Evolutionary conservation across 2,329 filamentous ascomycete genomes (phyloP).

Genomic region (Alternaria sp.): DNA sequence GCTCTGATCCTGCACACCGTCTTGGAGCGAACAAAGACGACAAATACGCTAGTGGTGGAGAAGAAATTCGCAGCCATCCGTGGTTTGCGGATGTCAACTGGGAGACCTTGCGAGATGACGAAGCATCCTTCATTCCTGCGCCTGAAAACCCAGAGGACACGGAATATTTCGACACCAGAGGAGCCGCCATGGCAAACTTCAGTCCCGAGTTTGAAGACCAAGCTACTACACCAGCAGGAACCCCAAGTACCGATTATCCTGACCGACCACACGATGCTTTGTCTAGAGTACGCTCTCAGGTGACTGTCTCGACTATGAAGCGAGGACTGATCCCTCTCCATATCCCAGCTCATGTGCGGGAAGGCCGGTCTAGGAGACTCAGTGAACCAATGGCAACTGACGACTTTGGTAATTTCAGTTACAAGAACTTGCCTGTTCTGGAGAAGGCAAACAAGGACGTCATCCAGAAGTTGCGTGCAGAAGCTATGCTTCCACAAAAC

Average conservation of each 20-base stretch:
- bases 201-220: constrained; percentile 94
- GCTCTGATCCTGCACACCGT: constrained; percentile 79
- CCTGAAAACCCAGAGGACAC: constrained; percentile 96
- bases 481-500: constrained; percentile 77
- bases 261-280: constrained; percentile 95
- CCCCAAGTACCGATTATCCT: constrained; percentile 76
- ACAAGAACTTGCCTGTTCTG: constrained; percentile 95
- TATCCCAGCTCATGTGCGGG: constrained; percentile 94
- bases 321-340: constrained; percentile 93
- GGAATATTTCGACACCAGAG: constrained; percentile 93
- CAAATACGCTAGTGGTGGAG: constrained; percentile 81
- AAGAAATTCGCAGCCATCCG: constrained; percentile 85
- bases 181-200: constrained; percentile 90
- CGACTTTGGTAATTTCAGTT: constrained; percentile 95
- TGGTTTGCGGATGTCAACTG: constrained; percentile 92
- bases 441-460: constrained; percentile 99
- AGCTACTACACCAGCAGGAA: constrained; percentile 72
- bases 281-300: constrained; percentile 85
- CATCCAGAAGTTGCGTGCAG: constrained; percentile 91
- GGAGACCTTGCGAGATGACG: constrained; percentile 90
- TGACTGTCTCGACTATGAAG: constrained; percentile 81
- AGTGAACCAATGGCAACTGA: constrained; percentile 89
- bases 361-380: constrained; percentile 82
- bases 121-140: constrained; percentile 92
- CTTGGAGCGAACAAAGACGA: constrained; percentile 87